Base-by-base conservation (phyloP, 352 stramenopile genomes). In the Phytophthora pseudosyringae region DNA sequence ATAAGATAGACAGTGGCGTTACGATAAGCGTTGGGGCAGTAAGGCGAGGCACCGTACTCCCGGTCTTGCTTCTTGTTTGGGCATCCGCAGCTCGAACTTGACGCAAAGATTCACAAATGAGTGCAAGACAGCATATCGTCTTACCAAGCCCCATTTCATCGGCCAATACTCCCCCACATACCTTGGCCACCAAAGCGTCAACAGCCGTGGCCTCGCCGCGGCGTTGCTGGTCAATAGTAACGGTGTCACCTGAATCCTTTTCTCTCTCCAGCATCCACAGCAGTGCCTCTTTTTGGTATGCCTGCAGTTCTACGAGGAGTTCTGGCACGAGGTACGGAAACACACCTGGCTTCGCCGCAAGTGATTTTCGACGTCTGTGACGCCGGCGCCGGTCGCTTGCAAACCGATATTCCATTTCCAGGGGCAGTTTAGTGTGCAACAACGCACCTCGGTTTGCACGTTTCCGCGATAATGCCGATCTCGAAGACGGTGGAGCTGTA, bases 131-230 rank as follows among this genome's bases (percentile, higher is more conserved):
- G 46, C 88, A 93, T 2, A 98, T 79, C 0, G 96, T 99, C 63
- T 96, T 97, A 12, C 90, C 90, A 25, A 97, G 64, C 0, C 89
- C 90, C 89, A 96, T 96, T 49, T 97, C 89, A 69, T 97, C 90
- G 2, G 87, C 88, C 6, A 97, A 59, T 16, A 97, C 85, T 12
- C 90, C 90, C 6, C 90, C 90, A 7, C 75, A 77, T n/a, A 88
- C 66, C 12, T 76, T 75, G 3, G 79, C 61, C 1, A 81, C 62
- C 32, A 86, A 60, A 26, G 72, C 60, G 28, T 83, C 71, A 5
- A 81, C 63, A 29, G 64, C 48, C 15, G 69, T 69, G 21, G 59
- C 63, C 39, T 77, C 63, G 33, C 67, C 71, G 16, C 54, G 43
- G 18, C 58, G 64, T 66, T 71, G 69, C 33, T 69, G 64, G n/a